Evolutionary conservation across 495 filamentous ascomycete genomes (phyloP), one percentile per base, ranked within the genome.

Genomic region (Clohesyomyces aquaticus): DNA sequence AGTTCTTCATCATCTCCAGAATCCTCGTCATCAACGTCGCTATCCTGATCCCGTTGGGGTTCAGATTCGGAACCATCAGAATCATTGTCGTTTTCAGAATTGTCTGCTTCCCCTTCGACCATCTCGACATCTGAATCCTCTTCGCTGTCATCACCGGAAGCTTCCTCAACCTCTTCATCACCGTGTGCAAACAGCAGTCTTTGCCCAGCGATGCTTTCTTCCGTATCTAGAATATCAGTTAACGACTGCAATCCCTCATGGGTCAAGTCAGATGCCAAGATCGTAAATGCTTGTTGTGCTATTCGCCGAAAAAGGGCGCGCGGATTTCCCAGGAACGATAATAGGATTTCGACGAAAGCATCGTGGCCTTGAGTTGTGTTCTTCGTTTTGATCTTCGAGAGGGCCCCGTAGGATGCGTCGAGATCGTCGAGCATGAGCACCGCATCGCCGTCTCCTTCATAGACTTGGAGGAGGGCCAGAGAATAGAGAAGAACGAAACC

Each of bases 401-500:
- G 75, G 55, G 87, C 87, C 49, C 88, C 79, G 63, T 88, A 91
- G 73, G 86, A 89, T 45, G 84, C 78, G 49, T 87, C 82, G 10
- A 96, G 73, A 68, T 96, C 91, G 18, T 88, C 82, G 6, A 94
- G 80, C 63, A 92, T 85, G 2, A 81, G 82, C 0, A 91, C 79
- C 4, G 92, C 90, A 66, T 98, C 94, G 0, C 88, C 81, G 59
- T 95, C 91, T 19, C 88, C 89, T 68, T 91, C 89, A 76, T 94
- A 93, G n/a, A 96, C 81, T 70, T 96, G 90, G 28, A 97, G 75
- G 49, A 97, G 83, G 1, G 88, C 87, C 58, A 96, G 80, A n/a
- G 90, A 89, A 73, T 94, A 93, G 8, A 97, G 79, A 8, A 97
- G 80, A 45, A 87, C 86, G 63, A 96, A 87, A 0, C 90, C 88